Conservation (phyloP, 192 early-diverging fungal species). For the Pilaira anomala region DNA sequence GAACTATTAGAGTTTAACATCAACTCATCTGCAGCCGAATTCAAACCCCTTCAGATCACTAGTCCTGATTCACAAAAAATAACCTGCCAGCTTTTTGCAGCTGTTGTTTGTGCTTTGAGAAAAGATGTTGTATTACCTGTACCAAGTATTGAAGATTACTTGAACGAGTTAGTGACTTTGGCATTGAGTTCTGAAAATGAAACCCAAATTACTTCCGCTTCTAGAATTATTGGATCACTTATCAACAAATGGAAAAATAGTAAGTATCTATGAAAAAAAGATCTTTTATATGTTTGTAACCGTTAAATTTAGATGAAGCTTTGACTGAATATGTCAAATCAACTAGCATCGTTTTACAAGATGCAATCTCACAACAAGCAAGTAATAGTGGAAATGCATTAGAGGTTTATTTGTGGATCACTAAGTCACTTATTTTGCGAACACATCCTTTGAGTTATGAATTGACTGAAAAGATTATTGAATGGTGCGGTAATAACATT, state of each 20-base stretch:
- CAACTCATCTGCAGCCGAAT: not conserved
- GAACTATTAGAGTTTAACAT: constrained; percentile 29
- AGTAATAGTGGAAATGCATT: constrained; percentile 15
- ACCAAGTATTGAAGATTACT: constrained; percentile 16
- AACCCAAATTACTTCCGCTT: constrained; percentile 14
- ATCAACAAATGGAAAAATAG: constrained; percentile 37
- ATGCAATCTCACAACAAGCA: not conserved
- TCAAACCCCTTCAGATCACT: constrained; percentile 10
- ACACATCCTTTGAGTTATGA: constrained; percentile 50
- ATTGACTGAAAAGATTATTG: constrained; percentile 52
- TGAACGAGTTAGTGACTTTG: constrained; percentile 9
- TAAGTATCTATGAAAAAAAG: constrained; percentile 27
- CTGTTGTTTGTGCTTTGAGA: constrained; percentile 19
- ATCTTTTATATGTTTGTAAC: not conserved
- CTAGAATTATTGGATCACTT: constrained; percentile 22
- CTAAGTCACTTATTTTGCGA: constrained; percentile 63
- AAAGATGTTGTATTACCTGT: constrained; percentile 17
- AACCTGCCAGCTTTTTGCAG: constrained; percentile 15
- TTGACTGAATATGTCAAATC: constrained; percentile 28
- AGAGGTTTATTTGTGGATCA: constrained; percentile 30
- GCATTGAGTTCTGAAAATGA: constrained; percentile 8
- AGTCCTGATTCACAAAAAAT: constrained; percentile 15
- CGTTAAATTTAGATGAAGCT: constrained; percentile 18
- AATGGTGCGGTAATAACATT: constrained; percentile 41
- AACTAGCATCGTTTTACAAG: constrained; percentile 5